These are phyloP conservation scores for Pelargonium cotyledonis DNA, from an alignment of 441 rosid genomes.

Conservation along the genomic window DNA sequence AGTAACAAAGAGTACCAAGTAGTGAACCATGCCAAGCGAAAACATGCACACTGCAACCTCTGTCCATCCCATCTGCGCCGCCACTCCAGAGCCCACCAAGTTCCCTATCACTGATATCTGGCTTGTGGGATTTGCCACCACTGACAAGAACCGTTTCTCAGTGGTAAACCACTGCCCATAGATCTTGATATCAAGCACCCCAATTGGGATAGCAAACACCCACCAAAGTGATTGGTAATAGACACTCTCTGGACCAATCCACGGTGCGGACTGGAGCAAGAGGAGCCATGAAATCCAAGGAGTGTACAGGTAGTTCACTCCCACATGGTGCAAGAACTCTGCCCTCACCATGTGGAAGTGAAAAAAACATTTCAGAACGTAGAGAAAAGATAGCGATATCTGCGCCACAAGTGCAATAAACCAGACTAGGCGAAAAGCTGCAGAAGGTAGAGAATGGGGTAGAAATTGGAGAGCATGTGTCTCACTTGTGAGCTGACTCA, in stretches of 20 bases:
- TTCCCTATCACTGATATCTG: slow-evolving; percentile 58
- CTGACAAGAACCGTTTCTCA: slow-evolving; percentile 46
- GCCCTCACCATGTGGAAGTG: slow-evolving; percentile 32
- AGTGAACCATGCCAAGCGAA: slow-evolving; percentile 57
- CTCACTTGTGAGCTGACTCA: slow-evolving; percentile 19
- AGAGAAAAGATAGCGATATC: slow-evolving; percentile 24
- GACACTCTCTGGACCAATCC: slow-evolving; percentile 17
- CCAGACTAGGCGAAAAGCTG: slow-evolving; percentile 28
- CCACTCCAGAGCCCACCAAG: slow-evolving; percentile 49
- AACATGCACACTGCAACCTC: slow-evolving; percentile 56
- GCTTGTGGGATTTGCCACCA: slow-evolving; percentile 53
- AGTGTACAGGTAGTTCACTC: slow-evolving; percentile 55
- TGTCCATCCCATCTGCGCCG: slow-evolving; percentile 56
- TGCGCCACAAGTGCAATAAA: slow-evolving; percentile 26
- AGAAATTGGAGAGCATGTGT: slow-evolving; percentile 16
- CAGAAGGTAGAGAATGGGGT: slow-evolving; percentile 22
- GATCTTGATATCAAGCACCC: slow-evolving; percentile 46
- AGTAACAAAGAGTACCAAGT: slow-evolving; percentile 55
- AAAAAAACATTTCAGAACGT: slow-evolving; percentile 25
- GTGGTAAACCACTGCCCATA: slow-evolving; percentile 79
- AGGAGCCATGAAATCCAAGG: slow-evolving; percentile 55
- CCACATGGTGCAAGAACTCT: slow-evolving; percentile 41
- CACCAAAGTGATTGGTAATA: slow-evolving; percentile 31
- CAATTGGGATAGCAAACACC: slow-evolving; percentile 39
- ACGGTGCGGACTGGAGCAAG: slow-evolving; percentile 53